Evolutionary conservation across 495 filamentous ascomycete species (phyloP).

Genomic region (Trichoderma parareesei): DNA sequence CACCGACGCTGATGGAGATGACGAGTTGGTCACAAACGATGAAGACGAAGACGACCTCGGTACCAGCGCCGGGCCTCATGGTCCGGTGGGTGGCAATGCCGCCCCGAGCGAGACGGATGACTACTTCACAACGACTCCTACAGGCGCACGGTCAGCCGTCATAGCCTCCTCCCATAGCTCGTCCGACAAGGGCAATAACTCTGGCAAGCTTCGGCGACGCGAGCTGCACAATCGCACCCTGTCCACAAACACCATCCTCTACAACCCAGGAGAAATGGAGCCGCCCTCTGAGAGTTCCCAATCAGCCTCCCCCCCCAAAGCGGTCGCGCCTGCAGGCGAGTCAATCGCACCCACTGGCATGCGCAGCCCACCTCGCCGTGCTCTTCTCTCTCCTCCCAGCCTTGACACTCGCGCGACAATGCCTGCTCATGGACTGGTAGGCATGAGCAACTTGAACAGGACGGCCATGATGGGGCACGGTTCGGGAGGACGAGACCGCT

Average conservation of each 20-base stretch:
- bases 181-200: not conserved
- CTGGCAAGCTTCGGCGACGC: slow-evolving; percentile 24
- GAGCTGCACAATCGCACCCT: slow-evolving; percentile 52
- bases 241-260: slow-evolving; percentile 73
- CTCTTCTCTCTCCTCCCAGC: not conserved
- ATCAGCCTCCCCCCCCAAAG: slow-evolving; percentile 9
- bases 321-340: not conserved
- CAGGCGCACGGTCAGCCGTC: slow-evolving; percentile 24
- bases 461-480: slow-evolving; percentile 15
- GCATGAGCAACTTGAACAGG: slow-evolving; percentile 33
- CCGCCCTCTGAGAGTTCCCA: slow-evolving; percentile 32
- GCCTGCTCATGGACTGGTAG: slow-evolving; percentile 41
- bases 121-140: slow-evolving; percentile 40
- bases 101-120: slow-evolving; percentile 30
- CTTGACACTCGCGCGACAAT: slow-evolving; percentile 43
- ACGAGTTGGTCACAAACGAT: slow-evolving; percentile 78
- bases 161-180: slow-evolving; percentile 15
- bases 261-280: slow-evolving; percentile 51
- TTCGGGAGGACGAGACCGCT: slow-evolving; percentile 5
- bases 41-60: slow-evolving; percentile 49
- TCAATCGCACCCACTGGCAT: slow-evolving; percentile 21
- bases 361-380: slow-evolving; percentile 2
- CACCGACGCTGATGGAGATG: slow-evolving; percentile 79
- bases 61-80: slow-evolving; percentile 10
- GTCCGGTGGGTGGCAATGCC: slow-evolving; percentile 13